Conservation (phyloP, 345 rosid genomes). For the Dipteronia sinensis region DNA sequence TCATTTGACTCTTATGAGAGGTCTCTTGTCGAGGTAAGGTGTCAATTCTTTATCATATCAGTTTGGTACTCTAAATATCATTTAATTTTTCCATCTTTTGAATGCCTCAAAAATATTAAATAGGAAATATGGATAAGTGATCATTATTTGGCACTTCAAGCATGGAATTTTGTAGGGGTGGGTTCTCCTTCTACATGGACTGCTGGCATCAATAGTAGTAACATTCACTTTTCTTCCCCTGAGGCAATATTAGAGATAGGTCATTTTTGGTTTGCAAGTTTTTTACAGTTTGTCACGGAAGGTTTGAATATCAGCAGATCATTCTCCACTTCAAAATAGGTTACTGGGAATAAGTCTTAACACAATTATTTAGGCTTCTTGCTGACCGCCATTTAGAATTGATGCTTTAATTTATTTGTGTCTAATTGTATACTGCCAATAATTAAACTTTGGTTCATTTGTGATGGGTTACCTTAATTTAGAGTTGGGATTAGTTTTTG, state of each 20-base stretch:
- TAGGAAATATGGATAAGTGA: neutral
- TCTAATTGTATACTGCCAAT: neutral
- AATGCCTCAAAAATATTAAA: neutral
- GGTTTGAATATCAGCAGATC: neutral
- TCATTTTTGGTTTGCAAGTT: neutral
- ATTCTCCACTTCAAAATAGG: neutral
- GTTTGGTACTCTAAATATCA: neutral
- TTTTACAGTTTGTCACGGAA: neutral
- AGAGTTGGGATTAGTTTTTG: constrained; percentile 2
- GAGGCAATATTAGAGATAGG: neutral
- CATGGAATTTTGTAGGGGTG: neutral
- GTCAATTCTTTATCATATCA: constrained; percentile 24
- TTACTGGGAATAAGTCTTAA: neutral
- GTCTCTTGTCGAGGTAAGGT: constrained; percentile 76
- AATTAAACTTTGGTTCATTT: constrained; percentile 6
- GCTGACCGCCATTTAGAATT: neutral
- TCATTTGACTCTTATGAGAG: constrained; percentile 75
- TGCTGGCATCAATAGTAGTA: neutral
- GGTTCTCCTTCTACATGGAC: constrained; percentile 6
- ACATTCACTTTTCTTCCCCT: neutral
- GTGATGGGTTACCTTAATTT: constrained; percentile 1
- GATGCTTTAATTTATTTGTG: neutral
- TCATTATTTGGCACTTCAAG: too few relatives aligned
- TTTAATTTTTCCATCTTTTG: neutral
- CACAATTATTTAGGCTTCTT: constrained; percentile 12